phyloP scores from a whole-genome alignment of 441 rosid genomes.

The Populus hybrid region DNA sequence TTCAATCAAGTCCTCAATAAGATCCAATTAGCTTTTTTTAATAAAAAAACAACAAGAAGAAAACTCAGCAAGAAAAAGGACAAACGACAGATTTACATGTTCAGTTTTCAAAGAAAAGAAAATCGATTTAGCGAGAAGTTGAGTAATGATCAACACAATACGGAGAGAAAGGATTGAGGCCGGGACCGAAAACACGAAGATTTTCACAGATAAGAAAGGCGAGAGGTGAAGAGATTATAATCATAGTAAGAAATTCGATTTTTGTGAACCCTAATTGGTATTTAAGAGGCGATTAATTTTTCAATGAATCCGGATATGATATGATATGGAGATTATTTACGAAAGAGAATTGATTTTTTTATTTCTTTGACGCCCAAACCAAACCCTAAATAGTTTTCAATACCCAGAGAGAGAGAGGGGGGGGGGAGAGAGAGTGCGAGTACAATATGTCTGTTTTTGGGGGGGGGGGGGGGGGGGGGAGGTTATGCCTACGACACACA shows the following conservation, averaged over 20 bases:
- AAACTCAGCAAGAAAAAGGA: background rate
- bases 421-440: background rate
- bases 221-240: conserved; percentile 35
- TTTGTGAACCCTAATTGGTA: background rate
- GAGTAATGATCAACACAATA: conserved; percentile 80
- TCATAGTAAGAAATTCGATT: background rate
- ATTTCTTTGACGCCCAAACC: background rate
- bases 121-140: conserved; percentile 46
- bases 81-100: conserved; percentile 21
- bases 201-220: conserved; percentile 37
- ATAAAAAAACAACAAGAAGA: too few species aligned
- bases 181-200: conserved; percentile 76
- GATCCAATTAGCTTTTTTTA: background rate
- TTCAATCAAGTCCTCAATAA: background rate
- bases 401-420: background rate
- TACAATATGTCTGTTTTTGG: background rate
- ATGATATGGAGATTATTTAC: background rate
- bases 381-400: background rate
- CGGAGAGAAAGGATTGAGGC: conserved; percentile 82
- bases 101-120: background rate
- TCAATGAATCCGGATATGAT: background rate
- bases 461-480: too few species aligned
- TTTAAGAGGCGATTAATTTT: background rate
- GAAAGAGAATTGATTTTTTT: background rate
- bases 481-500: background rate